These are phyloP conservation scores for Wallemia hederae DNA, from an alignment of 1,284 basidiomycete species.

Conservation along the genomic window DNA sequence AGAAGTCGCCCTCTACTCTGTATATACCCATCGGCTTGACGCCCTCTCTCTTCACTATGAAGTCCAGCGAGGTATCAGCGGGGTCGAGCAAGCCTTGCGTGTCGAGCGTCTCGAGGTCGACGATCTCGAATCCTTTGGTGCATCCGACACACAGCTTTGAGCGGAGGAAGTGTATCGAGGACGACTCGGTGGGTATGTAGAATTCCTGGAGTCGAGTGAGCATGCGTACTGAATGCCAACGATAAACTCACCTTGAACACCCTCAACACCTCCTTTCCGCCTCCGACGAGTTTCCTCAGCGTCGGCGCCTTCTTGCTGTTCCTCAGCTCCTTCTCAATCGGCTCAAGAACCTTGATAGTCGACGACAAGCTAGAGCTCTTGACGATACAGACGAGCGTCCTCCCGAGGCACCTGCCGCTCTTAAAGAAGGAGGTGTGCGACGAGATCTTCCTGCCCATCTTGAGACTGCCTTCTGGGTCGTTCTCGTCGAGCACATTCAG, in stretches of 20 bases:
- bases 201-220: conserved; percentile 36
- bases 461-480: conserved; percentile 69
- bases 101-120: conserved; percentile 88
- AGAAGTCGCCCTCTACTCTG: conserved; percentile 81
- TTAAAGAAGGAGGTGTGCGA: conserved; percentile 97
- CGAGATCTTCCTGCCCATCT: conserved; percentile 79
- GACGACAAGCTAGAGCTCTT: conserved; percentile 81
- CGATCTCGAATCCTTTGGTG: conserved; percentile 96
- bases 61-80: conserved; percentile 65
- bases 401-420: conserved; percentile 67
- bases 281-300: conserved; percentile 74
- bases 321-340: conserved; percentile 64
- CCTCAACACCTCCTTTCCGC: conserved; percentile 76
- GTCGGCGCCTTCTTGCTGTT: conserved; percentile 46
- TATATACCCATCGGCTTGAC: conserved; percentile 88
- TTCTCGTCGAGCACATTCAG: conserved; percentile 69
- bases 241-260: conserved; percentile 46
- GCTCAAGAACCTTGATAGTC: conserved; percentile 92
- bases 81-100: conserved; percentile 90
- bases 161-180: conserved; percentile 89
- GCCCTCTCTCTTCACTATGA: conserved; percentile 67
- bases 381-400: conserved; percentile 89
- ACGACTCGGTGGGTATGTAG: conserved; percentile 92
- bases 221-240: neutral
- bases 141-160: conserved; percentile 93